Evolutionary conservation across 257 asterid genomes (phyloP), one percentile per base, ranked within the genome.

Genomic region (Petunia secreta): DNA sequence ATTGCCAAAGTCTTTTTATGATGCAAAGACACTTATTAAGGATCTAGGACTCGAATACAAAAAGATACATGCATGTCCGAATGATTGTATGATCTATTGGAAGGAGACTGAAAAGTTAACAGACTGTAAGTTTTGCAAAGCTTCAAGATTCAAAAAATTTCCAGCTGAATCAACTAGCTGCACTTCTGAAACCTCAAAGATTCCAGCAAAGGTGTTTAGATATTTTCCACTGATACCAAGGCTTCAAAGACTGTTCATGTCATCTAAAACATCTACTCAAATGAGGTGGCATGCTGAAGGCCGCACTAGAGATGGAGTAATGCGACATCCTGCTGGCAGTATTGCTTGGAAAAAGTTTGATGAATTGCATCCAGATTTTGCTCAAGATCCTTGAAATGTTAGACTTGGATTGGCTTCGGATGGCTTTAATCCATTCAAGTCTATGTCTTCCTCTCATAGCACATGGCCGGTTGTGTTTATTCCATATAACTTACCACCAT

Each of bases 81-180:
- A 55, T 75, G 14, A 75, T 53, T 75, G 79, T 37, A 53, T 75
- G 60, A 25, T 75, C 1, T 75, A 48, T 53, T 11, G 65, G 14
- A 41, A 41, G 2, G 52, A 75, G 36, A 34, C 14, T 2, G 11
- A 53, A 64, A 41, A 36, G 13, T 3, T 6, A 40, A 13, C 5
- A 6, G 1, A 5, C 1, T 34, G 25, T 13, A 4, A 0, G 4
- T 4, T 14, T 34, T 75, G 67, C n/a, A 43, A 13, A 53, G 44
- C 58, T 37, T 4, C 58, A 4, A 54, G 57, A 10, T 52, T 34
- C 16, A 52, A 74, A 5, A 1, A 50, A 3, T 39, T 6, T 4
- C 7, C 14, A 57, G 63, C 8, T 57, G 36, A 4, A 57, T 57
- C 6, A 11, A 11, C 1, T 11, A 10, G 3, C 1, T 3, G 36